These are phyloP conservation scores for Rauvolfia tetraphylla DNA, from an alignment of 257 asterid genomes.

Conservation along the genomic window DNA sequence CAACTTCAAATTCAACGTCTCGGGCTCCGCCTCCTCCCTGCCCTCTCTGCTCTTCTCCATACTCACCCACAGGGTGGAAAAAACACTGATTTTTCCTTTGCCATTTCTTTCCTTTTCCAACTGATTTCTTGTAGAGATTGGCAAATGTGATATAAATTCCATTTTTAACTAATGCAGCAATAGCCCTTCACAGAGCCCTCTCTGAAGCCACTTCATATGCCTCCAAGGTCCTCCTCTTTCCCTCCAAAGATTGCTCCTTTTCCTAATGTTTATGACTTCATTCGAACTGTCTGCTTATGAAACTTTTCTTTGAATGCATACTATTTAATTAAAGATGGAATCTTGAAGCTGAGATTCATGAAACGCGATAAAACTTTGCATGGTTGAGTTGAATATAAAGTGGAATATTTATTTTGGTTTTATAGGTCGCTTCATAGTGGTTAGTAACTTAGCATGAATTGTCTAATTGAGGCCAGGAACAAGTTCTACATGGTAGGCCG, in stretches of 20 bases:
- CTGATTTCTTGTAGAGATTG: not conserved
- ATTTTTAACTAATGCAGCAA: conserved; percentile 17
- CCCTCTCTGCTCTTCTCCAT: conserved; percentile 20
- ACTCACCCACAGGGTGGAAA: not conserved
- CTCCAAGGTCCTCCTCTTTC: conserved; percentile 28
- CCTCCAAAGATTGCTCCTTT: not conserved
- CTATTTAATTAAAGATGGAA: not conserved
- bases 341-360: not conserved
- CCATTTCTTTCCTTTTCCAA: not conserved
- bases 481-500: conserved; percentile 31
- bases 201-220: conserved; percentile 29
- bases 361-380: not conserved
- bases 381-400: not conserved
- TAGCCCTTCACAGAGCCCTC: conserved; percentile 24
- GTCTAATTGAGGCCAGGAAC: conserved; percentile 25
- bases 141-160: not conserved
- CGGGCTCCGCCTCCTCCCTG: conserved; percentile 19
- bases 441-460: not conserved
- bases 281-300: not conserved
- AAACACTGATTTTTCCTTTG: not conserved
- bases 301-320: too few relatives aligned
- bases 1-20: conserved; percentile 28
- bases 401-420: not conserved
- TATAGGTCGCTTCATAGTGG: not conserved
- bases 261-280: not conserved